Conservation (phyloP, 2,329 filamentous ascomycete genomes). For the Botrytis fragariae region DNA sequence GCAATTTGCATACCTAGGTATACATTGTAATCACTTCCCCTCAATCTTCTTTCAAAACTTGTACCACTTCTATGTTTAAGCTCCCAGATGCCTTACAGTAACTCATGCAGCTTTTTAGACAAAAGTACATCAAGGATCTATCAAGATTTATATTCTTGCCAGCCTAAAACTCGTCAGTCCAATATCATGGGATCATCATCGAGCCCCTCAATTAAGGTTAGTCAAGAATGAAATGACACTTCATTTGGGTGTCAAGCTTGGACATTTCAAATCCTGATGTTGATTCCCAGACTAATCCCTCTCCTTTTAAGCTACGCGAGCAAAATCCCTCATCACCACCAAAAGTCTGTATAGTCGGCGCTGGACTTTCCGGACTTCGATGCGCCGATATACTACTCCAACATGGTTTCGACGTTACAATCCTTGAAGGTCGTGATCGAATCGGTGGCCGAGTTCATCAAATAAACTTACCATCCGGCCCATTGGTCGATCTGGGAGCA, state of each 20-base stretch:
- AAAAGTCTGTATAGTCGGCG: slow-evolving; percentile 49
- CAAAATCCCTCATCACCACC: neutral
- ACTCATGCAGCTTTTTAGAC: slow-evolving; percentile 31
- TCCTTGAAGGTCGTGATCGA: slow-evolving; percentile 55
- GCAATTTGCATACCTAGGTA: neutral
- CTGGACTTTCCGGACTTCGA: slow-evolving; percentile 55
- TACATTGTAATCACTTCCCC: neutral
- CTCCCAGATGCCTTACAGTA: slow-evolving; percentile 27
- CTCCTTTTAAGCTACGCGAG: neutral
- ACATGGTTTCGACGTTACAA: slow-evolving; percentile 53
- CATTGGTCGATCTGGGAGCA: slow-evolving; percentile 33
- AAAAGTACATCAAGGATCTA: slow-evolving; percentile 31
- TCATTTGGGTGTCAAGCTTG: neutral
- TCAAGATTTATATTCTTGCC: slow-evolving; percentile 30
- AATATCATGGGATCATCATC: neutral
- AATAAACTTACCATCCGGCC: slow-evolving; percentile 30
- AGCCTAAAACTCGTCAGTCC: neutral
- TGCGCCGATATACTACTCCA: slow-evolving; percentile 55
- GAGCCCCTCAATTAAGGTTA: neutral
- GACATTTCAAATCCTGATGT: no score
- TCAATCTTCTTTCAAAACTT: neutral
- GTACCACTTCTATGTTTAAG: neutral
- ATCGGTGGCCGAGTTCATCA: slow-evolving; percentile 47
- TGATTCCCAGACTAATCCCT: neutral
- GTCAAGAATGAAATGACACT: neutral